Evolutionary conservation across 176 grass and related monocot species (phyloP).

Genomic region (Aegilops longissima): DNA sequence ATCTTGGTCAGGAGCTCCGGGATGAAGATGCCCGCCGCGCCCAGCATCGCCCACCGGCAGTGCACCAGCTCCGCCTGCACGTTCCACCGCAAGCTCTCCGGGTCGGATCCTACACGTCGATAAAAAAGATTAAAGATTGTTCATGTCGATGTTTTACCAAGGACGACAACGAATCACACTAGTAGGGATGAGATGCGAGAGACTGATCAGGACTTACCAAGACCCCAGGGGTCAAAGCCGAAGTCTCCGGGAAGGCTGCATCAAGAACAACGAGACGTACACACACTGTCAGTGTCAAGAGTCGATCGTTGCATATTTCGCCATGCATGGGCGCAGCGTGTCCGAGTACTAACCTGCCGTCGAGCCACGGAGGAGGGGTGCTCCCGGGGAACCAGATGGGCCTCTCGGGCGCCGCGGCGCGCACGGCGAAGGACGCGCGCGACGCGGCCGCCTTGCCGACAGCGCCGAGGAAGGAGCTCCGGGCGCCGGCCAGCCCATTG

Average conservation of each 20-base stretch:
- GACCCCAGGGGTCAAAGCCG: conserved; percentile 89
- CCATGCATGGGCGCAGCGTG: not conserved
- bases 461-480: conserved; percentile 61
- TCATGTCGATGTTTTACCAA: not conserved
- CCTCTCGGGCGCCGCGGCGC: conserved; percentile 58
- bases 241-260: conserved; percentile 98
- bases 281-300: not conserved
- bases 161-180: no score
- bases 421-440: conserved; percentile 55
- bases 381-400: conserved; percentile 98
- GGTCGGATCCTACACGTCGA: conserved; percentile 67
- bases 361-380: conserved; percentile 94
- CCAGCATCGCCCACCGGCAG: conserved; percentile 98
- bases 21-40: conserved; percentile 91
- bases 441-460: conserved; percentile 28
- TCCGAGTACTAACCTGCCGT: conserved; percentile 64
- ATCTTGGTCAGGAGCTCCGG: conserved; percentile 90
- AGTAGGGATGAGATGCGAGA: not conserved
- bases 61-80: conserved; percentile 90
- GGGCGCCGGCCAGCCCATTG: conserved; percentile 42
- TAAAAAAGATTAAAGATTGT: not conserved
- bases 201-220: conserved; percentile 51
- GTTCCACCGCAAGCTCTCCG: conserved; percentile 84
- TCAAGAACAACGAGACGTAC: not conserved
- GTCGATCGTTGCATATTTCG: not conserved